Evolutionary conservation across 192 early-diverging fungal genomes (phyloP).

Genomic region (Backusella tarrabulga): DNA sequence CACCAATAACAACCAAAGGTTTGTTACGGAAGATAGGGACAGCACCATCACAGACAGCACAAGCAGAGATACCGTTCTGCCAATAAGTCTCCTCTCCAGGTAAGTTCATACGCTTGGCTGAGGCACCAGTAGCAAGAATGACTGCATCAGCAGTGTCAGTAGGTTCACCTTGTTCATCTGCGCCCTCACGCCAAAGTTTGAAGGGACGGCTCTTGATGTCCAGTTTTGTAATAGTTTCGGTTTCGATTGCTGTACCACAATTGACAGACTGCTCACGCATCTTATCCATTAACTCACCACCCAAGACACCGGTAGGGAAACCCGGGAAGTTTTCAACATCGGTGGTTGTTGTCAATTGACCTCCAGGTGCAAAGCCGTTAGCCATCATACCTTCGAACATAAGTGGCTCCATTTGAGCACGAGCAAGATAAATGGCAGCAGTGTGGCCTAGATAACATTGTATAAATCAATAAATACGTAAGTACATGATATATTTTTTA

Average conservation of each 20-base stretch:
- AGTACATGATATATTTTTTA: background rate
- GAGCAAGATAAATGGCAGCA: slow-evolving; percentile 93
- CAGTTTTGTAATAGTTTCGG: slow-evolving; percentile 86
- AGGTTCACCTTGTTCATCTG: slow-evolving; percentile 66
- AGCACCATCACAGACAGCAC: slow-evolving; percentile 98
- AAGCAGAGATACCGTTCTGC: slow-evolving; percentile 98
- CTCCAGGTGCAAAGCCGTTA: slow-evolving; percentile 65
- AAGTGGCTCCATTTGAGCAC: slow-evolving; percentile 89
- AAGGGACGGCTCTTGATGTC: slow-evolving; percentile 79
- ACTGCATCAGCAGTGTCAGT: slow-evolving; percentile 78
- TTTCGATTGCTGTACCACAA: slow-evolving; percentile 84
- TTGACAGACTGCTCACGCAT: slow-evolving; percentile 79
- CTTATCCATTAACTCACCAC: slow-evolving; percentile 83
- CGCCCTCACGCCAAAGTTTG: slow-evolving; percentile 82
- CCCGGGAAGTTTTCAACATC: slow-evolving; percentile 96
- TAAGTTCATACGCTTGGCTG: slow-evolving; percentile 87
- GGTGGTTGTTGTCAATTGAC: slow-evolving; percentile 91
- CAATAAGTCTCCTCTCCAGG: slow-evolving; percentile 91
- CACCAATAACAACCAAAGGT: slow-evolving; percentile 93
- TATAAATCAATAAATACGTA: background rate
- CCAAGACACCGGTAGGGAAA: slow-evolving; percentile 87
- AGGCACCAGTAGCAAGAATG: slow-evolving; percentile 94
- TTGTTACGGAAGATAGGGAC: slow-evolving; percentile 96
- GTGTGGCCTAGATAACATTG: slow-evolving; percentile 65
- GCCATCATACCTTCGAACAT: slow-evolving; percentile 98